Evolutionary conservation across 371 early-diverging fungal genomes (phyloP).

Genomic region (Circinella minor): DNA sequence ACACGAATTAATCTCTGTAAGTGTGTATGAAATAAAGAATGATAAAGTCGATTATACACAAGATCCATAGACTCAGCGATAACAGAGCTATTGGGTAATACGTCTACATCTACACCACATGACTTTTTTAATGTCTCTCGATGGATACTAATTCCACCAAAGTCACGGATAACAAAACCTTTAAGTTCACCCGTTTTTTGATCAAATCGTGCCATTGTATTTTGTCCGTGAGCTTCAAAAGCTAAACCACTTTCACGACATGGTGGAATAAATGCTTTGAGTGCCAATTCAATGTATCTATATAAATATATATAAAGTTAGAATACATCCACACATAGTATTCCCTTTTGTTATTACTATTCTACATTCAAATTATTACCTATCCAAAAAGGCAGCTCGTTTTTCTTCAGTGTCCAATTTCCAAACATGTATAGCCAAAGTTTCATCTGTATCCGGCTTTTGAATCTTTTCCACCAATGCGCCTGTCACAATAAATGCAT

Average conservation of each 20-base stretch:
- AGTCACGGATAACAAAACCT: conserved; percentile 78
- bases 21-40: conserved; percentile 69
- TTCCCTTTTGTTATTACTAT: neutral
- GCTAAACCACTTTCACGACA: conserved; percentile 69
- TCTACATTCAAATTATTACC: conserved; percentile 3
- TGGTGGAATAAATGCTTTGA: conserved; percentile 70
- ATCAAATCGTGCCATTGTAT: conserved; percentile 67
- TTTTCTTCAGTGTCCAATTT: conserved; percentile 56
- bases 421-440: conserved; percentile 57
- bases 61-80: conserved; percentile 62
- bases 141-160: conserved; percentile 75
- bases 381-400: conserved; percentile 58
- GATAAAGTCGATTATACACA: conserved; percentile 66
- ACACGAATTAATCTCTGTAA: conserved; percentile 72
- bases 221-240: conserved; percentile 79
- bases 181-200: conserved; percentile 56
- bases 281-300: conserved; percentile 47
- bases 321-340: neutral
- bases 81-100: conserved; percentile 63
- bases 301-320: neutral
- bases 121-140: conserved; percentile 55
- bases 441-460: conserved; percentile 50
- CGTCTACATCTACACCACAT: conserved; percentile 51
- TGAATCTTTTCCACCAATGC: conserved; percentile 65
- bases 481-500: conserved; percentile 65